Evolutionary conservation across 108 stramenopile species (phyloP), one percentile per base, ranked within the genome.

Genomic region (Pseudonitzschia multistriata): DNA sequence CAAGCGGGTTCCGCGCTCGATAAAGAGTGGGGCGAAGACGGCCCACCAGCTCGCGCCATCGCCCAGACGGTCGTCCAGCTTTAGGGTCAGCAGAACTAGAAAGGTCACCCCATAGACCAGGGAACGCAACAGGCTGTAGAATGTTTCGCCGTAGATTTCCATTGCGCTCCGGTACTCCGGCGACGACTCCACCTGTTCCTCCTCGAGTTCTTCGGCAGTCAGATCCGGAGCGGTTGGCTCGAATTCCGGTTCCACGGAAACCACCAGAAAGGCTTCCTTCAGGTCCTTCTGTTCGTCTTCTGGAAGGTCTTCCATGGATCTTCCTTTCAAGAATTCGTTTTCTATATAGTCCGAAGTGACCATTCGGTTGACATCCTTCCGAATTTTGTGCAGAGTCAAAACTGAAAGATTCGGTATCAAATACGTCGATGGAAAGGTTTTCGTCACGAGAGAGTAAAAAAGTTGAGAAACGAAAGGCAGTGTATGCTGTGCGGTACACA

Each of bases 1-100:
- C 53, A 81, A 72, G 31, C 79, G 75, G 31, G 73, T 49, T 35
- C 81, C 66, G 37, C 85, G 69, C n/a, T 84, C 72, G 39, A 89
- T 77, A 81, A 79, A 88, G 63, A 93, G 39, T 2, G 91, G 91
- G 28, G 79, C 54, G 68, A 90, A 93, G 14, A 86, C 82, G 13
- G 83, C 40, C 70, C 91, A 89, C 85, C 87, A 93, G 36, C 72
- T 83, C 14, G 28, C 67, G 28, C 31, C 30, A 65, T 73, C 77
- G 49, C 64, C 66, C 63, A 83, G 78, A 13, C 75, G 71, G 28
- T 72, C 67, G 66, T 90, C 87, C 28, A 90, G 74, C 71, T 93
- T 88, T 15, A 77, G 56, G 10, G 85, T 81, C 22, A 93, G 62
- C 7, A 93, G 71, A 14, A 87, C 66, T 8, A 93, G 74, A 52